A percentile compares a stretch with the other conserved stretches of the same genome.
These are phyloP conservation scores for Lepidium aucheri DNA, from an alignment of 345 rosid genomes.

Conservation along the genomic window DNA sequence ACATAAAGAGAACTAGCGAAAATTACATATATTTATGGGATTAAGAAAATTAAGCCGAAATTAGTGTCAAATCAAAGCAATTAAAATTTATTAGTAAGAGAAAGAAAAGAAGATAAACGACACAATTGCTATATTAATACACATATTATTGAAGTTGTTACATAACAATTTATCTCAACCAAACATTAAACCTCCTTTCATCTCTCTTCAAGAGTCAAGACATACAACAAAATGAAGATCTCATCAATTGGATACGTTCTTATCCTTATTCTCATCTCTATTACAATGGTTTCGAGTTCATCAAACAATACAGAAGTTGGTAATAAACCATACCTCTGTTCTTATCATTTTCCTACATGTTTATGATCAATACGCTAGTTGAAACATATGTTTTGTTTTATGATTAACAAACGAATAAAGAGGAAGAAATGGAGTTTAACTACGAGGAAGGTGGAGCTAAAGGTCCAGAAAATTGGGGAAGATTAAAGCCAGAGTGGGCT, in stretches of 20 bases:
- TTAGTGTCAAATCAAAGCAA: neutral
- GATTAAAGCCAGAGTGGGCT: slow-evolving; percentile 50
- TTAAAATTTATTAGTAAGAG: neutral
- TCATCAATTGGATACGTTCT: neutral
- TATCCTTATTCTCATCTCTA: neutral
- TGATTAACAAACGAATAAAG: slow-evolving; percentile 17
- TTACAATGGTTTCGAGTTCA: slow-evolving; percentile 6
- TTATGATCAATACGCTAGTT: neutral
- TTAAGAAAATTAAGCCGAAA: neutral
- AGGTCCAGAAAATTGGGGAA: slow-evolving; percentile 79
- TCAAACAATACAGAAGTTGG: slow-evolving; percentile 14
- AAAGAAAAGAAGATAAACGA: slow-evolving; percentile 1
- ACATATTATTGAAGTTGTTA: neutral
- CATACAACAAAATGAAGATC: slow-evolving; percentile 6
- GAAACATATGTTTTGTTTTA: neutral
- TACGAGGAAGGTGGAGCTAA: slow-evolving; percentile 30
- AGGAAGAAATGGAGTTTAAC: slow-evolving; percentile 57
- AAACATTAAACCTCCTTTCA: neutral
- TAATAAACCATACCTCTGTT: slow-evolving; percentile 11
- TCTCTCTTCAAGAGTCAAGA: neutral
- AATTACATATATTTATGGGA: neutral
- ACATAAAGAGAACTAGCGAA: slow-evolving; percentile 5
- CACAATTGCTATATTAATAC: neutral
- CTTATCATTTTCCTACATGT: neutral
- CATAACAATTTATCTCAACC: neutral